Evolutionary conservation across 306 rosid genomes (phyloP), one percentile per base, ranked within the genome.

Genomic region (Albizia julibrissin): DNA sequence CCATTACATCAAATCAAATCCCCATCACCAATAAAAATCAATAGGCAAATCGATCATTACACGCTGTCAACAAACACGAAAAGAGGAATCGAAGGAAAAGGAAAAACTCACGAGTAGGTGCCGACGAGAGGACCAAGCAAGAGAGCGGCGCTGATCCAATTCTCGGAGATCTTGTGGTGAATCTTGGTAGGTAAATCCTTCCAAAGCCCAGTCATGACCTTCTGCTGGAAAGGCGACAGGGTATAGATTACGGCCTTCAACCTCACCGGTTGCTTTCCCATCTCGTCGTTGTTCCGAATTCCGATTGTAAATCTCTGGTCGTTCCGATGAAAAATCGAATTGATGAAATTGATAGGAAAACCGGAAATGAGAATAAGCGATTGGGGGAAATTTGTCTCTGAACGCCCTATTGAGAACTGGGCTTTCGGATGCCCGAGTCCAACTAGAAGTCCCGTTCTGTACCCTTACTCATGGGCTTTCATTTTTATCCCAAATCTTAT

Each of bases 151-250:
- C 92, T 89, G 88, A 89, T 77, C 98, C 97, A 94, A 85, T 91
- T 94, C 85, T 94, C 97, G 39, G 97, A 92, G 88, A 94, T 79
- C 88, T 94, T 94, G 84, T 94, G 97, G 72, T 91, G 94, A 81
- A 94, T 87, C 87, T 94, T 94, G 26, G 84, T 74, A 3, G 97
- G 90, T 7, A 94, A 39, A 67, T 94, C 97, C 80, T 92, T 92
- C 97, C 94, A 94, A 10, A 94, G 88, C 18, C 98, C 98, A 5
- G 87, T 0, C 97, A 92, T 94, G 52, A 89, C 88, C 91, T 94
- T 92, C 93, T 94, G 97, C 90, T 94, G 97, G 76, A 91, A 92
- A 22, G 98, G 98, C 34, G 98, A 94, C 2, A 94, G 89, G 0
- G 97, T 89, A 67, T 94, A 94, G 16, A 88, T 78, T 69, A 94